phyloP scores from a whole-genome alignment of 208 protist genomes.

The Novymonas esmeraldas region DNA sequence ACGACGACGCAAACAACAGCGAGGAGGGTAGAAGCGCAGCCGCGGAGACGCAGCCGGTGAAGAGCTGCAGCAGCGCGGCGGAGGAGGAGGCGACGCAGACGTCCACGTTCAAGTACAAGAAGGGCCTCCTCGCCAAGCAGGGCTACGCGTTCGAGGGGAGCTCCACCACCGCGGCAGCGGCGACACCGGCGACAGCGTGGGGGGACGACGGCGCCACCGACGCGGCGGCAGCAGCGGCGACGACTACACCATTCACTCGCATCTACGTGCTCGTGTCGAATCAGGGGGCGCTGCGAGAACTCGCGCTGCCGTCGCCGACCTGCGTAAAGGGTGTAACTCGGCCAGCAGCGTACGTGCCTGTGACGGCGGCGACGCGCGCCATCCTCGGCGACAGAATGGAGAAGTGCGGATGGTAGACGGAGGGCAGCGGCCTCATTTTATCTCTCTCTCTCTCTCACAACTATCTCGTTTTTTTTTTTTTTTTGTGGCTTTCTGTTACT shows the following conservation, averaged over 20 bases:
- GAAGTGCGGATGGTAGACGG: constrained; percentile 46
- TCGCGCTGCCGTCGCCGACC: constrained; percentile 11
- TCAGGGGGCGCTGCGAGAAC: constrained; percentile 13
- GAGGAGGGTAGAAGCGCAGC: neutral
- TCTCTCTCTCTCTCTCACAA: neutral
- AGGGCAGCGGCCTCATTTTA: neutral
- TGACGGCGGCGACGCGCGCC: constrained; percentile 30
- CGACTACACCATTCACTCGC: constrained; percentile 12
- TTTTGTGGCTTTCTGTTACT: too few relatives aligned
- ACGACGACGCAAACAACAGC: neutral
- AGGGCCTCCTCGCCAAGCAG: constrained; percentile 34
- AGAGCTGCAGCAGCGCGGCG: neutral
- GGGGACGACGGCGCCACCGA: neutral
- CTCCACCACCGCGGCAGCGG: neutral
- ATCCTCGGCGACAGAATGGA: constrained; percentile 38
- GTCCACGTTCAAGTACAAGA: constrained; percentile 64
- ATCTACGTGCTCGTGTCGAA: constrained; percentile 54
- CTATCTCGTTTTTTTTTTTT: neutral
- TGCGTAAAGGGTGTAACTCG: neutral
- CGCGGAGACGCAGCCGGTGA: neutral
- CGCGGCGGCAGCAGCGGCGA: neutral
- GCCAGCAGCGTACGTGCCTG: constrained; percentile 36
- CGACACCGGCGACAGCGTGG: constrained; percentile 13
- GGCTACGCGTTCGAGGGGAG: constrained; percentile 42
- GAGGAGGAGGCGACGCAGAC: constrained; percentile 25